These are phyloP conservation scores for Wickerhamiella australiensis DNA, from an alignment of 805 yeast genomes.

Conservation along the genomic window DNA sequence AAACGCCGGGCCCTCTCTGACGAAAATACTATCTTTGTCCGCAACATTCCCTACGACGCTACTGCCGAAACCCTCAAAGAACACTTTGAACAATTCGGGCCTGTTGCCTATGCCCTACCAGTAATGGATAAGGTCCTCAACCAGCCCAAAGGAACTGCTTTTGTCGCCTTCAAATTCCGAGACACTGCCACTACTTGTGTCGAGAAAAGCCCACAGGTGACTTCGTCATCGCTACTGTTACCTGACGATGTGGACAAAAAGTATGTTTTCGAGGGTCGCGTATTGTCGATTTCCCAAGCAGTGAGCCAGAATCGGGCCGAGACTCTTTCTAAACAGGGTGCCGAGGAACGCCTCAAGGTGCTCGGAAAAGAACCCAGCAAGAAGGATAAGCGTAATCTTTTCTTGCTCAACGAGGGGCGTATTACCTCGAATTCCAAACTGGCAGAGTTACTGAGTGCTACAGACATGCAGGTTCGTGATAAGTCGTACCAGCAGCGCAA, in stretches of 20 bases:
- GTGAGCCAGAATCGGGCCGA: slow-evolving; percentile 79
- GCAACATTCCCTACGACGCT: slow-evolving; percentile 92
- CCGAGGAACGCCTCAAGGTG: slow-evolving; percentile 56
- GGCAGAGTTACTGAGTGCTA: slow-evolving; percentile 50
- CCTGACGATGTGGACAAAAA: slow-evolving; percentile 82
- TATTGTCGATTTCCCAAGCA: slow-evolving; percentile 69
- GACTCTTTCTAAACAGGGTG: slow-evolving; percentile 57
- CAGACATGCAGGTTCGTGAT: slow-evolving; percentile 80
- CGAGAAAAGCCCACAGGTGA: slow-evolving; percentile 61
- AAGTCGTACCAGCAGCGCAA: slow-evolving; percentile 76
- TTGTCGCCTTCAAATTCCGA: slow-evolving; percentile 66
- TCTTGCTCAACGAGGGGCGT: slow-evolving; percentile 86
- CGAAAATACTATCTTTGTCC: slow-evolving; percentile 56
- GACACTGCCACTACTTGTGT: slow-evolving; percentile 58
- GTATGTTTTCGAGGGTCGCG: slow-evolving; percentile 87
- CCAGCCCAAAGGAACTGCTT: slow-evolving; percentile 86
- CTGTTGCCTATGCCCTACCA: slow-evolving; percentile 84
- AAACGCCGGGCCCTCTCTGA: slow-evolving; percentile 27
- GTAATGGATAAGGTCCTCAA: slow-evolving; percentile 80
- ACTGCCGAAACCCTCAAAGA: slow-evolving; percentile 63
- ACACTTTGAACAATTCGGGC: slow-evolving; percentile 76
- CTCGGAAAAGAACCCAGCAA: slow-evolving; percentile 72
- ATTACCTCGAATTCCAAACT: slow-evolving; percentile 69
- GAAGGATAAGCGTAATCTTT: slow-evolving; percentile 74
- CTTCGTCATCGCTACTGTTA: slow-evolving; percentile 56